Evolutionary conservation across 768 basidiomycete genomes (phyloP).

Genomic region (Pisolithus marmoratus): DNA sequence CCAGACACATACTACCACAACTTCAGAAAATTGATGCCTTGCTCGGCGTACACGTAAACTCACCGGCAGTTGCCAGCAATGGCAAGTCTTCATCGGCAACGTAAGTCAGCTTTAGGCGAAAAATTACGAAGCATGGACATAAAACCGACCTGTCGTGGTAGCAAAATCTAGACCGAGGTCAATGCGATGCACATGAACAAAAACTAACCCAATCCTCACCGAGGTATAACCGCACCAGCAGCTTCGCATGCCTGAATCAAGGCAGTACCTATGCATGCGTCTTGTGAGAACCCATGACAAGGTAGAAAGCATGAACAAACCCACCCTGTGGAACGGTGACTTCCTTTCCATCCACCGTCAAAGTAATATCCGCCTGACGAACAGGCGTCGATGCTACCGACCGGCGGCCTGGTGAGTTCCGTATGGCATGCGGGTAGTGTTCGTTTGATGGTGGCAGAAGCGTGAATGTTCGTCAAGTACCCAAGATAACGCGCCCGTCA

Average conservation of each 20-base stretch:
- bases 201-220: conserved; percentile 36
- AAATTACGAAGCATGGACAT: not conserved
- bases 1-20: conserved; percentile 83
- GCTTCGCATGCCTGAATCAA: conserved; percentile 95
- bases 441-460: not conserved
- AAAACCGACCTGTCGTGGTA: conserved; percentile 75
- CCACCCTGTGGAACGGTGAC: conserved; percentile 94
- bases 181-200: conserved; percentile 5
- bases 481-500: not conserved
- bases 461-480: not conserved
- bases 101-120: conserved; percentile 1
- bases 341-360: conserved; percentile 95
- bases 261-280: conserved; percentile 73
- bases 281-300: conserved; percentile 5
- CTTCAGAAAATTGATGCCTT: conserved; percentile 1
- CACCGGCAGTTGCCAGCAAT: conserved; percentile 98
- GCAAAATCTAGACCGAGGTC: conserved; percentile 52
- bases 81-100: conserved; percentile 54
- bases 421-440: not conserved
- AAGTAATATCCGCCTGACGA: conserved; percentile 74
- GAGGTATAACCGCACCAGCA: conserved; percentile 74
- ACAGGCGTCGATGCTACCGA: conserved; percentile 61
- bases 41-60: conserved; percentile 22
- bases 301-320: conserved; percentile 22
- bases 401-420: conserved; percentile 42